These are phyloP conservation scores for Beauveria caledonica DNA, from an alignment of 2,329 filamentous ascomycete genomes.

Conservation along the genomic window DNA sequence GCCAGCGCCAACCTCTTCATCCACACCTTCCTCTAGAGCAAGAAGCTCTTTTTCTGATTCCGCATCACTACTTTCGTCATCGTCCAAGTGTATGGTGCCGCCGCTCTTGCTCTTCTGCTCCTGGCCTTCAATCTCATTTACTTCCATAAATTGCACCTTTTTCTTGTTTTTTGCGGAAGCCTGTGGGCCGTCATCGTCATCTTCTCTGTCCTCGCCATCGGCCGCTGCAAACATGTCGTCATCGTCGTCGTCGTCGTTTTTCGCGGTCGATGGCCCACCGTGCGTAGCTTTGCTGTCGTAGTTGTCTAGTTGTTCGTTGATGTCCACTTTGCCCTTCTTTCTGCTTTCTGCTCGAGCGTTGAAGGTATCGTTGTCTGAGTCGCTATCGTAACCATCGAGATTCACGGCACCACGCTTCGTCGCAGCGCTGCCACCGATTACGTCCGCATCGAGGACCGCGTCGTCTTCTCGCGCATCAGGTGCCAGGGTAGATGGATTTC, in stretches of 20 bases:
- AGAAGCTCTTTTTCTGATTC: conserved; percentile 64
- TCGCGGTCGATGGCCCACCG: conserved; percentile 20
- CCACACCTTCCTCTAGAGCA: conserved; percentile 65
- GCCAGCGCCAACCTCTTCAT: conserved; percentile 84
- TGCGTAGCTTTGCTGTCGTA: conserved; percentile 39
- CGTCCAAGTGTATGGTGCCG: conserved; percentile 57
- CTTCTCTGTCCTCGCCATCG: conserved; percentile 45
- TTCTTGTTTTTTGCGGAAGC: conserved; percentile 51
- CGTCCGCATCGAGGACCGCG: conserved; percentile 77
- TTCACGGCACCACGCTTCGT: conserved; percentile 93
- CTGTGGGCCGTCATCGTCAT: conserved; percentile 28
- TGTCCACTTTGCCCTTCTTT: conserved; percentile 39
- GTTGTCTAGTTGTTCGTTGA: conserved; percentile 45
- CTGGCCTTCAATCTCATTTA: conserved; percentile 66
- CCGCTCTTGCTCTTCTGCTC: conserved; percentile 65
- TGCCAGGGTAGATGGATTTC: conserved; percentile 87
- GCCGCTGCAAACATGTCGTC: conserved; percentile 25
- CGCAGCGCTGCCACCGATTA: conserved; percentile 70
- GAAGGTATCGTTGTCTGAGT: conserved; percentile 87
- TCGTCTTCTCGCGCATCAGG: conserved; percentile 67
- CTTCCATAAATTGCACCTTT: conserved; percentile 52
- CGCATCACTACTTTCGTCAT: conserved; percentile 49
- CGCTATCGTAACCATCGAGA: conserved; percentile 92
- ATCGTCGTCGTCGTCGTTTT: conserved; percentile 26
- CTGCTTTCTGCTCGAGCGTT: conserved; percentile 61